phyloP scores from a whole-genome alignment of 2,329 filamentous ascomycete genomes.

The Myriosclerotinia curreyana region DNA sequence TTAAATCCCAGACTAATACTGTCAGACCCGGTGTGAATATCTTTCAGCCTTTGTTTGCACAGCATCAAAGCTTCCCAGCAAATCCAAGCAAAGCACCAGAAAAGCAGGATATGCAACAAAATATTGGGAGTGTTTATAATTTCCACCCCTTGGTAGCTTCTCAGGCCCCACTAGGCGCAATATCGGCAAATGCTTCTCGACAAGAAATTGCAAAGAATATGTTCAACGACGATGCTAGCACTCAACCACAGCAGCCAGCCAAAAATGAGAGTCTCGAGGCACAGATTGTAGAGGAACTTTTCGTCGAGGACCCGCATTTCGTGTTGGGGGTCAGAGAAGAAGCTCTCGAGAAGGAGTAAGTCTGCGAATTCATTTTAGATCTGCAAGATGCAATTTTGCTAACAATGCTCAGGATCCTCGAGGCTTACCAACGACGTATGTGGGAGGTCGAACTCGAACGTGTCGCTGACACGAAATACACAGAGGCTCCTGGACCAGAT shows the following conservation, averaged over 20 bases:
- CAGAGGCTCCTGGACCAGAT: not conserved
- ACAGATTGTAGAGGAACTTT: not conserved
- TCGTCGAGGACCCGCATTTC: constrained; percentile 32
- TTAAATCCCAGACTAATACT: not conserved
- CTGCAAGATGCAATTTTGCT: not conserved
- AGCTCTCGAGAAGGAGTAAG: constrained; percentile 29
- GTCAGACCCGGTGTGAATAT: not conserved
- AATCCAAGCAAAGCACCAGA: not conserved
- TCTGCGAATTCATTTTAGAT: not conserved
- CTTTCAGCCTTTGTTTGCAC: not conserved
- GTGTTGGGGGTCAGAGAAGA: constrained; percentile 29
- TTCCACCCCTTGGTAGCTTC: not conserved
- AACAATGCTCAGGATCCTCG: constrained; percentile 25
- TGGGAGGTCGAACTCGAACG: constrained; percentile 29
- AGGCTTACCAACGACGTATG: constrained; percentile 27
- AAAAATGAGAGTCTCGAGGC: not conserved
- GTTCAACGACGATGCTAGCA: not conserved
- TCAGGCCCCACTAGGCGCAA: not conserved
- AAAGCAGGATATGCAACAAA: not conserved
- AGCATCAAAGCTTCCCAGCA: not conserved
- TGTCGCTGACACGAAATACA: constrained; percentile 14
- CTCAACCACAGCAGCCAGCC: not conserved
- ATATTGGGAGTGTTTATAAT: not conserved
- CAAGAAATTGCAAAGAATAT: not conserved
- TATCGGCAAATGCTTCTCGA: not conserved